Evolutionary conservation across 2,329 filamentous ascomycete genomes (phyloP), one percentile per base, ranked within the genome.

Genomic region (Penicillium sp.): DNA sequence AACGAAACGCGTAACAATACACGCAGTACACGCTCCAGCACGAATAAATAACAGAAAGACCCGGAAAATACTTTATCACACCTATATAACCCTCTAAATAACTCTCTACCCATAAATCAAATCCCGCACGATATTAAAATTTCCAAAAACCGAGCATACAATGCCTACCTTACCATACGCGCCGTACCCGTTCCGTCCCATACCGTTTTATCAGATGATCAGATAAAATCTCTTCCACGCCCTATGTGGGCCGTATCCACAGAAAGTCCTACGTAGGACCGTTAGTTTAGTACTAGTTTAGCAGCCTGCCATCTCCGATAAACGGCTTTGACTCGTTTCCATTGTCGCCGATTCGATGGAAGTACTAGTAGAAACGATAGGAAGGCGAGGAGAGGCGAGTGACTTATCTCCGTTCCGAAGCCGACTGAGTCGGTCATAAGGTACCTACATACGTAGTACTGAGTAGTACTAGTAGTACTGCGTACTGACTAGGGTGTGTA

Each of bases 121-220:
- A n/a, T n/a, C n/a, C n/a, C n/a, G n/a, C n/a, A n/a, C n/a, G n/a
- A n/a, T n/a, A n/a, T n/a, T n/a, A n/a, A n/a, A n/a, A n/a, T n/a
- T n/a, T n/a, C n/a, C n/a, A n/a, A n/a, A n/a, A n/a, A n/a, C n/a
- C n/a, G n/a, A n/a, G n/a, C n/a, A n/a, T 35, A 16, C 30, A 14
- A 16, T 3, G 3, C 8, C 28, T 30, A 30, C 28, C 28, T 9
- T 7, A 30, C 26, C 26, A 8, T 35, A 35, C 38, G 38, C 4
- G 3, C 16, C 38, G n/a, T 18, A 42, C 38, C 38, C 11, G n/a
- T 42, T 8, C 38, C 28, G 12, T 33, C 6, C 28, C n/a, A 42
- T 42, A 42, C 38, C 11, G 3, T 35, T 23, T 53, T 53, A 53
- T 53, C 51, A 53, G 42, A 53, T 53, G 42, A 53, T 53, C 51